phyloP scores from a whole-genome alignment of 257 asterid genomes.

The Capsicum baccatum region DNA sequence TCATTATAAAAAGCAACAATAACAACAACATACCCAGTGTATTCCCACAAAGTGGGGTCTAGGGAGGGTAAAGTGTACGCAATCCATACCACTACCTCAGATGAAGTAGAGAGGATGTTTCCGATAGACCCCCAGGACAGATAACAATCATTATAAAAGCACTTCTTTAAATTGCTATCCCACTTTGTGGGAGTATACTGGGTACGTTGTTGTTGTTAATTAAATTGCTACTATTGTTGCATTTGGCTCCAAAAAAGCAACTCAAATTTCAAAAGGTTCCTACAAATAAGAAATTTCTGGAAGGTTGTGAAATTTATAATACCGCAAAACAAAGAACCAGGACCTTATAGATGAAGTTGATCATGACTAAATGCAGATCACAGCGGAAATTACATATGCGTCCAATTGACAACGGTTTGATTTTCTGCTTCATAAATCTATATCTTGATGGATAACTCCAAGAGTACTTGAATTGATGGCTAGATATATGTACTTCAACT shows the following conservation, averaged over 20 bases:
- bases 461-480: neutral
- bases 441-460: neutral
- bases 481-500: neutral
- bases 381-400: neutral
- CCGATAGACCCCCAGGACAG: no score
- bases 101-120: no score
- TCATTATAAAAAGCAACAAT: neutral
- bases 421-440: conserved; percentile 1
- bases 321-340: neutral
- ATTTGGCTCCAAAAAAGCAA: neutral
- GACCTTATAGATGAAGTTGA: neutral
- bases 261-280: neutral
- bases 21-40: no score
- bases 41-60: no score
- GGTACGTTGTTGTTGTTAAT: no score
- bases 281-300: neutral
- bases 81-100: no score
- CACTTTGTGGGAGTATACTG: no score
- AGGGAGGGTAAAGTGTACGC: no score
- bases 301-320: neutral
- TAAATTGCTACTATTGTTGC: neutral
- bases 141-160: neutral
- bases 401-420: neutral
- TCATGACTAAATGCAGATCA: neutral
- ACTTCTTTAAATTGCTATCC: neutral